Evolutionary conservation across 2,329 filamentous ascomycete species (phyloP).

Genomic region (Colletotrichum magnum): DNA sequence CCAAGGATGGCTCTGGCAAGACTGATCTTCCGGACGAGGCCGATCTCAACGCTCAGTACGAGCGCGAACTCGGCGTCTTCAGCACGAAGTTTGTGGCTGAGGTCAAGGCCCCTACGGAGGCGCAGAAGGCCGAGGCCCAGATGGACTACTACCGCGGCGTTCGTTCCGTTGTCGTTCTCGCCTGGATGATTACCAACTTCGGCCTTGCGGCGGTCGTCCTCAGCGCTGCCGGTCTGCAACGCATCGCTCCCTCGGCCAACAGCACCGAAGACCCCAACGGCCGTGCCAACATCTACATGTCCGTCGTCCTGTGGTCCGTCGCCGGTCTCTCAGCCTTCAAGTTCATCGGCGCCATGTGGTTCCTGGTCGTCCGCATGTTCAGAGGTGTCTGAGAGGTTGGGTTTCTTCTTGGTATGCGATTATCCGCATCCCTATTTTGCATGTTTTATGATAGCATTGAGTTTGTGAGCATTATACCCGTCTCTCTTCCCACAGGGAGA

Average conservation of each 20-base stretch:
- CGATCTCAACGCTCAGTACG: constrained; percentile 95
- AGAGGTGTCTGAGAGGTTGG: constrained; percentile 70
- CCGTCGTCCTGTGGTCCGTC: constrained; percentile 89
- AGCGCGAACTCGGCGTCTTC: constrained; percentile 84
- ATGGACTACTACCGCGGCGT: constrained; percentile 99
- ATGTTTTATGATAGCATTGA: constrained; percentile 30
- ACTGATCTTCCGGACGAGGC: constrained; percentile 96
- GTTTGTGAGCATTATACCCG: constrained; percentile 40
- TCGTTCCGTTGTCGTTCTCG: constrained; percentile 88
- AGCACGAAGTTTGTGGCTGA: constrained; percentile 80
- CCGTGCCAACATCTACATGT: constrained; percentile 86
- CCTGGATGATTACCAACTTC: constrained; percentile 98
- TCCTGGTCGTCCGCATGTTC: constrained; percentile 90
- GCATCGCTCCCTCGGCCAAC: constrained; percentile 64
- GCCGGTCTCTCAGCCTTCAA: constrained; percentile 87
- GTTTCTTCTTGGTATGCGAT: constrained; percentile 4
- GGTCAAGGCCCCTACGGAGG: constrained; percentile 70
- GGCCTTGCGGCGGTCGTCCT: constrained; percentile 88
- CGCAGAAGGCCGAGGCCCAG: constrained; percentile 81
- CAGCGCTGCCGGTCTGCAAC: constrained; percentile 85
- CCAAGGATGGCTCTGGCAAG: constrained; percentile 91
- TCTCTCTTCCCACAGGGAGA: constrained; percentile 22
- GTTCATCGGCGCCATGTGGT: constrained; percentile 91
- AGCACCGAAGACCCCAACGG: constrained; percentile 60
- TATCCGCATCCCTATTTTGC: constrained; percentile 18